phyloP scores from a whole-genome alignment of 352 stramenopile genomes.

The Phytophthora podocarpi region DNA sequence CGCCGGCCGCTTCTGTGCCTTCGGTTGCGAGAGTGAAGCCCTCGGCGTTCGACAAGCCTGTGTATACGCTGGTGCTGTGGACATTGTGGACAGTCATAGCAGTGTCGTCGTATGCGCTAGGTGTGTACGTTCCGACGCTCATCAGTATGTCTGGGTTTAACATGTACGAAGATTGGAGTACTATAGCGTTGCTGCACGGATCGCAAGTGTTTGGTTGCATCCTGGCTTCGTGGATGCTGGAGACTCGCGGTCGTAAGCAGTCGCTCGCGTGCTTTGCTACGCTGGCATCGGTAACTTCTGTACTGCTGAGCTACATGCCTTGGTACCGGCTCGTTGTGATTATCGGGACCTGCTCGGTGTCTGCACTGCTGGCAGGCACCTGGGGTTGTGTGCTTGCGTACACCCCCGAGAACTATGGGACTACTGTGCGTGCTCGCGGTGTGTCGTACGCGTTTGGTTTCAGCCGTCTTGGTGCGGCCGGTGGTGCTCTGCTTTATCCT shows the following conservation, averaged over 20 bases:
- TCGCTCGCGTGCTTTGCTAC: constrained; percentile 20
- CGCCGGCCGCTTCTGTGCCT: neutral
- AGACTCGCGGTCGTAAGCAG: constrained; percentile 25
- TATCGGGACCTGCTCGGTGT: constrained; percentile 19
- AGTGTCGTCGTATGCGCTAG: constrained; percentile 41
- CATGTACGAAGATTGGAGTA: constrained; percentile 37
- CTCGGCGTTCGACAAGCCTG: neutral
- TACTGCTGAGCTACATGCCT: constrained; percentile 34
- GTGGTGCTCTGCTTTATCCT: constrained; percentile 31
- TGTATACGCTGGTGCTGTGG: constrained; percentile 37
- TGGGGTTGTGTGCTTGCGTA: constrained; percentile 34
- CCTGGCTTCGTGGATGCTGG: constrained; percentile 18
- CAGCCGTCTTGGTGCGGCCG: constrained; percentile 21
- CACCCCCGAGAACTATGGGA: constrained; percentile 25
- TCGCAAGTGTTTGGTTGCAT: constrained; percentile 26
- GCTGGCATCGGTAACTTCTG: neutral
- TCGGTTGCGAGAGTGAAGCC: neutral
- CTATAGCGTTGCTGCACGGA: constrained; percentile 22
- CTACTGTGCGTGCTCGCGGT: constrained; percentile 23
- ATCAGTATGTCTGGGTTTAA: constrained; percentile 44
- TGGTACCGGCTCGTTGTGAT: constrained; percentile 32
- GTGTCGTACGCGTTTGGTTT: constrained; percentile 32
- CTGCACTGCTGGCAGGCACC: constrained; percentile 14
- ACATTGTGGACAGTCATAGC: constrained; percentile 37
- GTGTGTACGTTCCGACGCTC: constrained; percentile 34